Base-by-base conservation (phyloP, 2,329 filamentous ascomycete genomes). In the Lizonia empirigonia region DNA sequence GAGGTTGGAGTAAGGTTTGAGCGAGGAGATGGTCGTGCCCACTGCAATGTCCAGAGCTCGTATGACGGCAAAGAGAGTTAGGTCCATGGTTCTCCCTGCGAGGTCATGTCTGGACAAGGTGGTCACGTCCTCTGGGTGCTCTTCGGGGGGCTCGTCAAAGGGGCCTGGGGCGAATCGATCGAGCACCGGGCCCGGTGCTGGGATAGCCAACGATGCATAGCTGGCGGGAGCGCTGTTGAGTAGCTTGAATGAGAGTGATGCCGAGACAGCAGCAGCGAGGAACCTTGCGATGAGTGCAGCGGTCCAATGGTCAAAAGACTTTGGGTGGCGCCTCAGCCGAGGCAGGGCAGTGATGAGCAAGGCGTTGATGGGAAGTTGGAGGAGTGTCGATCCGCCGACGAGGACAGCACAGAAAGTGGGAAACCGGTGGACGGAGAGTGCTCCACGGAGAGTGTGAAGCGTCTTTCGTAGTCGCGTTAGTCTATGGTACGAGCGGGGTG, bases 51-150 rank as follows among this genome's bases (percentile, higher is more conserved):
- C 90, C 9, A 89, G 67, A 35, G 90, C 90, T 60, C 90, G 81
- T 9, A 85, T 85, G 36, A 83, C 78, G 9, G 88, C 84, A 67
- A 94, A 93, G n/a, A 95, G 77, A 0, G 90, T 93, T 24, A 95
- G 78, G 68, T 95, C 90, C 53, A 95, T 80, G 1, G 90, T 93
- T 61, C 86, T 84, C 35, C 90, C 90, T 9, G 86, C 88, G 54
- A 81, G 69, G 19, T 64, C 56, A 18, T 36, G 22, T 20, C 62
- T 53, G 8, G 58, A 49, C 10, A 63, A 32, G 5, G 56, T 44
- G 5, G 53, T 50, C 10, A 35, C 32, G 38, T 55, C 18, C 26
- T 55, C 41, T 2, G 61, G 18, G 18, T 59, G 30, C 7, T 26
- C 30, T 37, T 68, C 63, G 3, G 65, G 65, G 8, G 64, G 65